A percentile compares a stretch with the other conserved stretches of the same genome.
These are phyloP conservation scores for Colletotrichum somersetense DNA, from an alignment of 2,329 filamentous ascomycete species.

Conservation along the genomic window DNA sequence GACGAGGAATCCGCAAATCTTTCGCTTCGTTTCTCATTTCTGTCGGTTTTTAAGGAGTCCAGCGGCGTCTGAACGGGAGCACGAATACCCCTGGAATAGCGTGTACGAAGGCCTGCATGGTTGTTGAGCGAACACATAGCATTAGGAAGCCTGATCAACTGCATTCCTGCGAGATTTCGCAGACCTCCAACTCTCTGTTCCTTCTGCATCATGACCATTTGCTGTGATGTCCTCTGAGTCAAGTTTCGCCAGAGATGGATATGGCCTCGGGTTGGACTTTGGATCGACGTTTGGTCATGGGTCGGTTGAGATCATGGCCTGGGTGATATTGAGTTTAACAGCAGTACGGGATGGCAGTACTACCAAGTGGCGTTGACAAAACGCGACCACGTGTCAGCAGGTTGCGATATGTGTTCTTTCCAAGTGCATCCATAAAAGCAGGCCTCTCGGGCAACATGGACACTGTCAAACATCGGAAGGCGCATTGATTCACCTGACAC, in stretches of 20 bases:
- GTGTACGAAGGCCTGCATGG: conserved; percentile 40
- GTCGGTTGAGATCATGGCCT: background rate
- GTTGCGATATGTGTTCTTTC: background rate
- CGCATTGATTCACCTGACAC: conserved; percentile 1
- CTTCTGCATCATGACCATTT: background rate
- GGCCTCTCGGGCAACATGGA: background rate
- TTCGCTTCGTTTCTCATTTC: conserved; percentile 32
- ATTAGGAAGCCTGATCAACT: conserved; percentile 42
- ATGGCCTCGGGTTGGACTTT: too few species aligned
- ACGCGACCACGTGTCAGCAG: too few species aligned
- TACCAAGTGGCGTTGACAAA: too few species aligned
- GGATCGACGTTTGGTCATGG: background rate
- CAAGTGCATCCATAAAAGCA: background rate
- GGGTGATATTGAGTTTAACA: background rate
- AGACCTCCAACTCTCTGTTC: conserved; percentile 24
- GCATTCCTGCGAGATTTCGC: conserved; percentile 42
- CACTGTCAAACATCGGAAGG: background rate
- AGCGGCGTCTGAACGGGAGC: conserved; percentile 37
- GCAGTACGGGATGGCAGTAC: background rate
- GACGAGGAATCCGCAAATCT: conserved; percentile 28
- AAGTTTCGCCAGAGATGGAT: background rate
- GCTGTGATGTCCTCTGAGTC: background rate
- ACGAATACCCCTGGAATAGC: conserved; percentile 43
- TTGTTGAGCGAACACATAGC: conserved; percentile 42
- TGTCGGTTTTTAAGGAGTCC: conserved; percentile 19